These are phyloP conservation scores for Colletotrichum coccodes DNA, from an alignment of 2,329 filamentous ascomycete genomes.

Conservation along the genomic window DNA sequence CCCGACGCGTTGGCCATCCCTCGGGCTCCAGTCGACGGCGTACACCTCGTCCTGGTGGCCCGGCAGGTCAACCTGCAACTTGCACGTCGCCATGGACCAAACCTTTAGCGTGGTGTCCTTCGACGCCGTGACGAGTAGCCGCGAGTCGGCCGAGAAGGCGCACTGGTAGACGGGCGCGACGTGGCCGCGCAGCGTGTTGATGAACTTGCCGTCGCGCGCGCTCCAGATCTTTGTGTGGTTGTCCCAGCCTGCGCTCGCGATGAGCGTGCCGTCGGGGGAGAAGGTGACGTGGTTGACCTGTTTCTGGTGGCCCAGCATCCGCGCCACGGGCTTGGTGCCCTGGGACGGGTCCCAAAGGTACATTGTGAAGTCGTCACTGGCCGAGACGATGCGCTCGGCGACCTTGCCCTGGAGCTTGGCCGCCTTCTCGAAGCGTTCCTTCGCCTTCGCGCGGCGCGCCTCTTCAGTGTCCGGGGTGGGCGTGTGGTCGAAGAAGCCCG, in stretches of 20 bases:
- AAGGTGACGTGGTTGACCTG: constrained; percentile 96
- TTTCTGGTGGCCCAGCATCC: constrained; percentile 94
- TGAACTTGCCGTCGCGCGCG: constrained; percentile 75
- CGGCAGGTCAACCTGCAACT: constrained; percentile 82
- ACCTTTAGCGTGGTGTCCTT: constrained; percentile 96
- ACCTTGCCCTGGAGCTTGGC: constrained; percentile 80
- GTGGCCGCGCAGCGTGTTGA: constrained; percentile 88
- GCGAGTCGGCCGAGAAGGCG: constrained; percentile 90
- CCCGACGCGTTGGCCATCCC: constrained; percentile 84
- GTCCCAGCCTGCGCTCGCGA: constrained; percentile 91
- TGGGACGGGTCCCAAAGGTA: constrained; percentile 89
- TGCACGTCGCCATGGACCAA: constrained; percentile 89
- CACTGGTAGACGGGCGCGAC: constrained; percentile 92
- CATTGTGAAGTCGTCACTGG: constrained; percentile 96
- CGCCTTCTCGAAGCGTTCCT: constrained; percentile 85
- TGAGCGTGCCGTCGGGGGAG: constrained; percentile 86
- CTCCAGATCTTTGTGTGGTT: constrained; percentile 96
- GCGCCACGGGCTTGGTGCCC: constrained; percentile 85
- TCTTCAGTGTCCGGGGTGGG: constrained; percentile 73
- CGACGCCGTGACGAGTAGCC: constrained; percentile 86
- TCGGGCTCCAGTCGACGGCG: constrained; percentile 90
- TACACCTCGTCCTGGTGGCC: constrained; percentile 95
- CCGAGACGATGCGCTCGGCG: constrained; percentile 87
- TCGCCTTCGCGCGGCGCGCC: constrained; percentile 79
- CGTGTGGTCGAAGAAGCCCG: constrained; percentile 87